These are phyloP conservation scores for Metschnikowia lunata DNA, from an alignment of 805 yeast species.

Conservation along the genomic window DNA sequence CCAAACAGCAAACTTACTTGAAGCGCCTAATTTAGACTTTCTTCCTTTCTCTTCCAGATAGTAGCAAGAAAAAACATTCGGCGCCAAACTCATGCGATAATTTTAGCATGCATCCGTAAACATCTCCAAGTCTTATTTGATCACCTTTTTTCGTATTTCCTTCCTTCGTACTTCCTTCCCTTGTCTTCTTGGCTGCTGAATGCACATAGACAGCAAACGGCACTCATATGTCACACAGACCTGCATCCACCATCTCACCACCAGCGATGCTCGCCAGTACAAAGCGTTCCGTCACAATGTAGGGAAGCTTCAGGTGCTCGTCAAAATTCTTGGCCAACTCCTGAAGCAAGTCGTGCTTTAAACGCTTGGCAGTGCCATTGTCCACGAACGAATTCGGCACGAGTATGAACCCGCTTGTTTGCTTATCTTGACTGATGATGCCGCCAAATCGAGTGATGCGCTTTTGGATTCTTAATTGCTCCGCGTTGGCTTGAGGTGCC, in stretches of 20 bases:
- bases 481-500: slow-evolving; percentile 6
- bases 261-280: slow-evolving; percentile 19
- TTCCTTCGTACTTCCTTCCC: no score
- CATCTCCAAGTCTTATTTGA: no score
- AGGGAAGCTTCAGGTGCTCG: slow-evolving; percentile 25
- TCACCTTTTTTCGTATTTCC: no score
- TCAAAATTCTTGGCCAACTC: slow-evolving; percentile 14
- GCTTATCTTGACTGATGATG: not conserved
- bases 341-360: slow-evolving; percentile 11
- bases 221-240: not conserved
- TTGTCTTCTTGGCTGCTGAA: not conserved
- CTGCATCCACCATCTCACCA: slow-evolving; percentile 9
- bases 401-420: slow-evolving; percentile 36
- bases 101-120: no score
- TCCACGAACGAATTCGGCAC: slow-evolving; percentile 18
- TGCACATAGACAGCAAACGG: not conserved
- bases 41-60: no score
- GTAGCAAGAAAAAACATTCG: no score
- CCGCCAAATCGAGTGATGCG: slow-evolving; percentile 47
- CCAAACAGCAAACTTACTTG: no score
- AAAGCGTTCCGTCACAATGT: slow-evolving; percentile 32
- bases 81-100: no score
- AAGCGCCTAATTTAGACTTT: no score
- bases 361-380: slow-evolving; percentile 4
- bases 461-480: slow-evolving; percentile 11